Evolutionary conservation across 2,329 filamentous ascomycete species (phyloP).

Genomic region (Hymenoscyphus albidus): DNA sequence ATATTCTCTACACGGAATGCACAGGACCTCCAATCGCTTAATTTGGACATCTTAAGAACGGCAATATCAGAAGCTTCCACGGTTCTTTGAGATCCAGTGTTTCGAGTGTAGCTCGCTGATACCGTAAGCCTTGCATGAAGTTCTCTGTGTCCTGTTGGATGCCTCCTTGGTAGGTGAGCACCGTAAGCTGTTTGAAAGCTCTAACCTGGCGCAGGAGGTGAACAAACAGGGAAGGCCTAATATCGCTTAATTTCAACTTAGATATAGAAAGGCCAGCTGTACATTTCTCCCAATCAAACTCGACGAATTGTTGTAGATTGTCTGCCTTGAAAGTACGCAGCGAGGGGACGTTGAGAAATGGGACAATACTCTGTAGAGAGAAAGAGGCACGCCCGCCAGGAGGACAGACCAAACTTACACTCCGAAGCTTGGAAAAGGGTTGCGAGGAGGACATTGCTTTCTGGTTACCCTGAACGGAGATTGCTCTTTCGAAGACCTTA

Average conservation of each 20-base stretch:
- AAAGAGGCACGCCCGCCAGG: neutral
- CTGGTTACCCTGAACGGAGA: neutral
- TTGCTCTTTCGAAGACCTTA: neutral
- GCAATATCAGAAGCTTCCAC: neutral
- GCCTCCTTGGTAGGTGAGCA: neutral
- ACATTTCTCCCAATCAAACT: neutral
- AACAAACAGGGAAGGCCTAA: neutral
- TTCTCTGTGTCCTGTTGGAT: neutral
- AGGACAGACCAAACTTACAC: too few relatives aligned
- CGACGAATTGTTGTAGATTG: neutral
- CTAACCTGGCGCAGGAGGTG: neutral
- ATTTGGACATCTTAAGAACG: too few relatives aligned
- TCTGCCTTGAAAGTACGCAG: neutral
- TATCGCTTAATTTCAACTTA: neutral
- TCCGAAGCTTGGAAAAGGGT: neutral
- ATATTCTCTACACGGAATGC: too few relatives aligned
- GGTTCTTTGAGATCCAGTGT: neutral
- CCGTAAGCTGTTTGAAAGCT: neutral
- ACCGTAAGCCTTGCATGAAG: neutral
- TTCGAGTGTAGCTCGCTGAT: neutral
- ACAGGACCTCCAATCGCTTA: too few relatives aligned
- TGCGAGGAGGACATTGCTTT: neutral
- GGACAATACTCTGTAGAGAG: neutral
- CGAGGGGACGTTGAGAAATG: neutral
- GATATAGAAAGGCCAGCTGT: neutral